Base-by-base conservation (phyloP, 352 stramenopile genomes). In the Aphanomyces euteiches region DNA sequence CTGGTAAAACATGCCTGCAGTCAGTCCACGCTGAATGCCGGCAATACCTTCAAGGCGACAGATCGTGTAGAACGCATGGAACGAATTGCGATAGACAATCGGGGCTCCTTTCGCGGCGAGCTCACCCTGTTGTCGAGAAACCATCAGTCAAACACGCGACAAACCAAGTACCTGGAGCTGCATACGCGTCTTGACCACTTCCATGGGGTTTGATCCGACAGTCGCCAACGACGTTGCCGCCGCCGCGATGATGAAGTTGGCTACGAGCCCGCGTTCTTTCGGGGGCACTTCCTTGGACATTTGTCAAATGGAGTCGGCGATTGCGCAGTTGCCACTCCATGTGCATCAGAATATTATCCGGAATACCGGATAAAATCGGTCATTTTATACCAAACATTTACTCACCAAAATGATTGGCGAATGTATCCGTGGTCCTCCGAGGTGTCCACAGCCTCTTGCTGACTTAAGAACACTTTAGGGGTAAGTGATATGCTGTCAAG, bases 181-280 rank as follows among this genome's bases (percentile, higher is more conserved):
- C 87, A 95, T 93, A 69, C 87, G 87, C 65, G 87, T 95, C 82
- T 95, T 95, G 70, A 95, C 81, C 50, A 94, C 86, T 73, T 95
- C 87, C 85, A 95, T 94, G n/a, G 87, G 87, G 70, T 95, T 95
- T 43, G 87, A 95, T 45, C 90, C 77, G 21, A 95, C 72, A 43
- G 79, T 89, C 7, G 87, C 86, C 47, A 78, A 75, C 72, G 83
- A 84, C 5, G 87, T 92, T 34, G 87, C 81, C 15, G 81, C 41
- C 63, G 80, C 87, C 19, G 79, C 87, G 61, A 95, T 74, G 37
- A 87, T 37, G 69, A 93, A 90, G 64, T 93, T 70, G 7, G 36
- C 64, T 10, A 64, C 19, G 37, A 70, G 40, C 7, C 64, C 64
- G 36, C 64, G 45, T 37, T 60, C 54, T 1, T 47, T 7, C 37